Evolutionary conservation across 1,284 basidiomycete species (phyloP), one percentile per base, ranked within the genome.

Genomic region (Anthracocystis panici-leucophaei): DNA sequence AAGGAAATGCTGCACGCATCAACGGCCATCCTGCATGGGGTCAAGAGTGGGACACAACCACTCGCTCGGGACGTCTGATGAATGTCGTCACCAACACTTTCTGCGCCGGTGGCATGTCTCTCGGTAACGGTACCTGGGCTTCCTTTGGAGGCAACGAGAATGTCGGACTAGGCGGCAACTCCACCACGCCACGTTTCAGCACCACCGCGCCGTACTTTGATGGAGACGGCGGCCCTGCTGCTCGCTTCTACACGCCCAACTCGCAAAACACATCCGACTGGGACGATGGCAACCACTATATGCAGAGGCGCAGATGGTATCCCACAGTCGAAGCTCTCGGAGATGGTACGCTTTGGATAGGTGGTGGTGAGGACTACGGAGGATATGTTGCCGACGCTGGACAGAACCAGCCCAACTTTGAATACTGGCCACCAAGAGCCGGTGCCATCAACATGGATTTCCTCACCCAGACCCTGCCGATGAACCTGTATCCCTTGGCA

Each of bases 61-160:
- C 54, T 46, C 79, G 80, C 45, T 63, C 75, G 5, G 65, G 62
- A 41, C 63, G 75, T 9, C 68, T 79, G 11, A 69, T 84, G 46
- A 79, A 85, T 35, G 79, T 86, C n/a, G 55, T 69, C 46, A 82
- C 84, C 49, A 86, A 86, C 63, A 77, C 84, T 18, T 86, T 86
- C 60, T 86, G 85, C 42, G 85, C 85, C 3, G 78, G 80, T n/a
- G 84, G 84, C 5, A 75, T 77, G 49, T 69, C 69, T 23, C 65
- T 85, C 38, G 82, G 80, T n/a, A 82, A 85, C 66, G 84, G 84
- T 6, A 78, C 74, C 12, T 85, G 83, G 82, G 57, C 80, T 40
- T 75, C 78, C 23, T 77, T 78, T 23, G 83, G 84, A 20, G 84
- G 84, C 18, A 85, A 85, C 57, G 70, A 85, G 57, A 81, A 81